Conservation (phyloP, 2,329 filamentous ascomycete genomes). For the Fusarium pseudoanthophilum region DNA sequence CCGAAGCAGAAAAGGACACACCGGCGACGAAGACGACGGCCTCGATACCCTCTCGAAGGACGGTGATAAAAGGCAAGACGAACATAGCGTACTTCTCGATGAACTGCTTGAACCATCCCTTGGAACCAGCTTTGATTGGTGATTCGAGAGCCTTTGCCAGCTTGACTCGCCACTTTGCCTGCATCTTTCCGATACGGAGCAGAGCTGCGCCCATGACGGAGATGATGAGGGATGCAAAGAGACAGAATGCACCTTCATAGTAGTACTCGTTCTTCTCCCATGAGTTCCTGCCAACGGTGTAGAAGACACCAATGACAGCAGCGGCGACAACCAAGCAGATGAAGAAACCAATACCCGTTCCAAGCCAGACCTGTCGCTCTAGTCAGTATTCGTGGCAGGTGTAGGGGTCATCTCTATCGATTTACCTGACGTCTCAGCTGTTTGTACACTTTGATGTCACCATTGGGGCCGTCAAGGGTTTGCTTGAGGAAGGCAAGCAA, state of each 20-base stretch:
- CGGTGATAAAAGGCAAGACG: constrained; percentile 84
- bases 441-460: constrained; percentile 73
- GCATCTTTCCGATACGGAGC: constrained; percentile 83
- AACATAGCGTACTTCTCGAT: constrained; percentile 88
- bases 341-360: constrained; percentile 69
- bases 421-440: constrained; percentile 72
- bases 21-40: constrained; percentile 88
- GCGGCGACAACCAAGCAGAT: constrained; percentile 73
- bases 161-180: constrained; percentile 89
- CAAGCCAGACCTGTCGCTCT: constrained; percentile 65
- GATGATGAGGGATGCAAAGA: constrained; percentile 83
- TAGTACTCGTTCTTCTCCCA: constrained; percentile 78
- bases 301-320: constrained; percentile 78
- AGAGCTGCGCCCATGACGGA: constrained; percentile 83
- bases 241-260: constrained; percentile 82
- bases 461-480: constrained; percentile 72
- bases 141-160: constrained; percentile 74
- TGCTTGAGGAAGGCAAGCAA: constrained; percentile 87
- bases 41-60: constrained; percentile 87
- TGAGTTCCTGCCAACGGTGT: constrained; percentile 70
- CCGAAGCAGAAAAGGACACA: constrained; percentile 80
- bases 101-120: constrained; percentile 67
- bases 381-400: not conserved
- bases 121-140: constrained; percentile 56
- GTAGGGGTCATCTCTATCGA: not conserved